Evolutionary conservation across 2,329 filamentous ascomycete species (phyloP), one percentile per base, ranked within the genome.

Genomic region (Arthrobotrys sinensis): DNA sequence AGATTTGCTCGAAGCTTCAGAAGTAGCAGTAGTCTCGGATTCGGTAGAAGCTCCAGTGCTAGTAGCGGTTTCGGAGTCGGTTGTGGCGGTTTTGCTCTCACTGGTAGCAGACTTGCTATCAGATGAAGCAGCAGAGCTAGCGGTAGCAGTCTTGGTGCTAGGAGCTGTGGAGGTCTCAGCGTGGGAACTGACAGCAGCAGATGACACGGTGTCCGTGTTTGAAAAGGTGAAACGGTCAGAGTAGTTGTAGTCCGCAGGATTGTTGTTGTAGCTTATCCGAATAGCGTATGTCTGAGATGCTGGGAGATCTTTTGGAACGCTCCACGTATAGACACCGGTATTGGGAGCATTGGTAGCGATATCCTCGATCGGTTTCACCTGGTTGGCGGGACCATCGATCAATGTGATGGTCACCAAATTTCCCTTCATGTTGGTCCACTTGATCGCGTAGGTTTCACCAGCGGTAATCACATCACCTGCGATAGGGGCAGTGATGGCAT

Each of bases 401-500:
- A 78, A 43, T 38, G 46, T 68, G 12, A 78, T n/a, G 5, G 67
- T 78, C 10, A 78, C 46, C 11, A 5, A 11, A n/a, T 48, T 19
- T 11, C 75, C 75, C 16, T 55, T 16, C 1, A 64, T 36, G 28
- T 78, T 78, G 34, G 63, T 78, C 75, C 75, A 78, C 63, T 53
- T 72, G 67, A 78, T 78, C 14, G 32, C 38, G 32, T 48, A 68
- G 0, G 67, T 38, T 6, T 78, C 14, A 3, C 75, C 75, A 14
- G 67, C 67, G 6, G 28, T 68, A 28, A 78, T 67, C 8, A 53
- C n/a, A 8, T 52, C 67, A 7, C 75, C 67, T 4, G 50, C 52
- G n/a, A 78, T 21, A 28, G 75, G 75, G 8, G 43, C 62, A n/a
- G 75, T 78, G 43, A 78, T 78, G 16, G 75, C 75, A 40, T 78